A percentile compares a stretch with the other conserved stretches of the same genome.
phyloP scores from a whole-genome alignment of 208 protist genomes.

The Crithidia mellificae region DNA sequence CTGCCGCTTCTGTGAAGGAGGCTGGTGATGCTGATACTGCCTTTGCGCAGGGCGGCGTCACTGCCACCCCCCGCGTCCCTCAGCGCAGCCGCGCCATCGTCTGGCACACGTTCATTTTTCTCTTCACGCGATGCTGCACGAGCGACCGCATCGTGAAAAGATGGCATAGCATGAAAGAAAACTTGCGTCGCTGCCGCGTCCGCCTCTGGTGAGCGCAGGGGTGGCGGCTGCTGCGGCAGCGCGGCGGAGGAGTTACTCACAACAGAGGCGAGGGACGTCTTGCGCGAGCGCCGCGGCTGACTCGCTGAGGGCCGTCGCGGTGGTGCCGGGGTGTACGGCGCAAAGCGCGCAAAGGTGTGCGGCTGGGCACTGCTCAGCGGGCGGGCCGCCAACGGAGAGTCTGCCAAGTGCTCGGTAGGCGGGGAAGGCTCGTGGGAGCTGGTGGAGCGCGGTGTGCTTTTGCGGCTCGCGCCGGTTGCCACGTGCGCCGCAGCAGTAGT shows the following conservation, averaged over 20 bases:
- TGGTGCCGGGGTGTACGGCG: slow-evolving; percentile 7
- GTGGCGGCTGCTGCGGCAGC: slow-evolving; percentile 8
- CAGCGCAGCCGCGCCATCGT: neutral
- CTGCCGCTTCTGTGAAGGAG: neutral
- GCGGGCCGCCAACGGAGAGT: neutral
- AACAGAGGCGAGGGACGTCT: slow-evolving; percentile 16
- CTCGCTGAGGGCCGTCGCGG: neutral
- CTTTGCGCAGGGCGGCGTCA: neutral
- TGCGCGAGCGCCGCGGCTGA: slow-evolving; percentile 12
- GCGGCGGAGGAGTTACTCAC: slow-evolving; percentile 20
- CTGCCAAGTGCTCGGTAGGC: neutral
- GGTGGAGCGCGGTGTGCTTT: neutral
- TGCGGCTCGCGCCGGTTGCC: neutral
- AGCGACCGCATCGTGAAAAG: neutral
- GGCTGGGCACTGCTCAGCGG: neutral
- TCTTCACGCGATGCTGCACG: neutral
- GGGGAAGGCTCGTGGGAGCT: neutral
- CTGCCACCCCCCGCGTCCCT: neutral
- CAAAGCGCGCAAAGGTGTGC: neutral
- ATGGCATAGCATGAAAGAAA: slow-evolving; percentile 23
- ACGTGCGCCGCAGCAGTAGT: neutral
- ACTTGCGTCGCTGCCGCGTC: slow-evolving; percentile 10
- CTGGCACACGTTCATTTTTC: neutral
- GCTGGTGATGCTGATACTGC: neutral
- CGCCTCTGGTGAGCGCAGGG: slow-evolving; percentile 4